Base-by-base conservation (phyloP, 371 early-diverging fungal species). In the Zychaea mexicana region DNA sequence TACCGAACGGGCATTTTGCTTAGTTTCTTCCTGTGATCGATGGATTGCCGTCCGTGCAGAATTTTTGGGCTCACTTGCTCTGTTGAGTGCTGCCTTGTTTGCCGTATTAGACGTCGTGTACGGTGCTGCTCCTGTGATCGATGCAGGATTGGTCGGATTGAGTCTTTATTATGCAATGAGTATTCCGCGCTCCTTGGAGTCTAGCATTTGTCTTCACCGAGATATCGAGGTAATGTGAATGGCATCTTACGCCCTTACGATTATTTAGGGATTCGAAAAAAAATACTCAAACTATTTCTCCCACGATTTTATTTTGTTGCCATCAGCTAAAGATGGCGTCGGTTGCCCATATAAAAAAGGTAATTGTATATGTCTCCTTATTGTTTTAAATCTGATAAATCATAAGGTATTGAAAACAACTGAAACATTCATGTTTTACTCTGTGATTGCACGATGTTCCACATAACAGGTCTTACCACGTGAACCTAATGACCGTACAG, bases 21-120 rank as follows among this genome's bases (percentile, higher is more conserved):
- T 94, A 1, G 88, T 85, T 3, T 74, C 94, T 28, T 81, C 87
- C 0, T 83, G 89, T 52, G 94, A 95, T 58, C 92, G 97, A 32
- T 98, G 98, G 94, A 68, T 97, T 21, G 95, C 96, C 30, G 86
- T 96, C 13, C 90, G 97, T 36, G 83, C 96, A 27, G 94, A 98
- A 73, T 81, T 92, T 32, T 42, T 87, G 60, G 87, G 88, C 13
- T 81, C 86, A 15, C 67, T 82, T 54, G 87, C 91, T 36, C 81
- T 91, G 54, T 81, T 92, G 22, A 77, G 81, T 24, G 86, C 89
- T 6, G 78, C 93, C 0, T 62, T 86, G 0, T 77, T 92, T 32
- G 85, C 88, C 30, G 91, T 92, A 2, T 59, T 88, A 7, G 81
- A 77, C 12, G 65, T 91, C 32, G 31, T 72, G 13, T 77, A 75